These are phyloP conservation scores for Zymoseptoria tritici DNA, from an alignment of 2,329 filamentous ascomycete genomes.

Conservation along the genomic window DNA sequence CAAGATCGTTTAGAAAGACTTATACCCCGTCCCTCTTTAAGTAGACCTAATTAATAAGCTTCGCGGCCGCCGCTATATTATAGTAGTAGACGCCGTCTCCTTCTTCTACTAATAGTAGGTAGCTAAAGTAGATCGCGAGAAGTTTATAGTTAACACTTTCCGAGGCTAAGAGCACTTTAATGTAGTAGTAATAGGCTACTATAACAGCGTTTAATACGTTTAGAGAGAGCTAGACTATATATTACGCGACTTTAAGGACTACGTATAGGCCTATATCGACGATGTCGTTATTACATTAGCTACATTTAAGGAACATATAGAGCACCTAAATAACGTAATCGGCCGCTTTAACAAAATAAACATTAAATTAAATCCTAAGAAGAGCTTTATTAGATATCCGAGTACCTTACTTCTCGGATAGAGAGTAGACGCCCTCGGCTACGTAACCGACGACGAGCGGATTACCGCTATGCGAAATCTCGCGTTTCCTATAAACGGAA, in stretches of 20 bases:
- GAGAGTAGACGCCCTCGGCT: not conserved
- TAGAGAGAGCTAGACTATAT: not conserved
- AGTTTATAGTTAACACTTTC: conserved; percentile 3
- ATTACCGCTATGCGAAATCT: not conserved
- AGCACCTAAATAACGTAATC: not conserved
- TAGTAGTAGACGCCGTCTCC: not conserved
- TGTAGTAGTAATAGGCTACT: conserved; percentile 1
- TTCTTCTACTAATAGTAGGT: conserved; percentile 4
- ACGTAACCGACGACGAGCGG: not conserved
- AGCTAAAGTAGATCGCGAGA: not conserved
- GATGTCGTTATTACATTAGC: not conserved
- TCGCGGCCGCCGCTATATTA: not conserved
- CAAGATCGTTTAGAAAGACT: not conserved
- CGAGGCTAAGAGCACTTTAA: conserved; percentile 1
- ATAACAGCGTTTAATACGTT: not conserved
- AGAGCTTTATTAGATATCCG: not conserved
- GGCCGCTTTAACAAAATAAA: not conserved
- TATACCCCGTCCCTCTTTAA: not conserved
- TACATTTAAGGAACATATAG: not conserved
- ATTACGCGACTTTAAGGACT: not conserved
- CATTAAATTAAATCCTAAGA: not conserved
- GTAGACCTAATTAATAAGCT: not conserved
- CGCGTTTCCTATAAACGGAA: not conserved
- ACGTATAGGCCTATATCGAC: not conserved
- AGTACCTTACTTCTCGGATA: not conserved